A percentile compares a stretch with the other conserved stretches of the same genome.
Conservation (phyloP, 768 basidiomycete genomes). For the Boletus vinaceobasis region DNA sequence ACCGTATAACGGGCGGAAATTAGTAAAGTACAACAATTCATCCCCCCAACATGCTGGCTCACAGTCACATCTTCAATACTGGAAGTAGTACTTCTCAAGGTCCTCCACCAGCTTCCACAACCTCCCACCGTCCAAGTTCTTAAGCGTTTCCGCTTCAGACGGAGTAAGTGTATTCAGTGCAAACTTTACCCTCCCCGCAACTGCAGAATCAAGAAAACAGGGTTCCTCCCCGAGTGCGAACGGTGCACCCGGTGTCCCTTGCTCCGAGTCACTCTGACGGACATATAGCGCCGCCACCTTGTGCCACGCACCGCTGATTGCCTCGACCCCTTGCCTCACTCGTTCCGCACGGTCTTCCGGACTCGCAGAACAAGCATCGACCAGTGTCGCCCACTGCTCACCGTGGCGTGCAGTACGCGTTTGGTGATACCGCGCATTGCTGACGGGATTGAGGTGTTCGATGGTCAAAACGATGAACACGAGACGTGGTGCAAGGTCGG, state of each 20-base stretch:
- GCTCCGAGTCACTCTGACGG: too few relatives aligned
- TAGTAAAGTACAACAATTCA: too few relatives aligned
- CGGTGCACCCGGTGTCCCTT: neutral
- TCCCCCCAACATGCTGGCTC: too few relatives aligned
- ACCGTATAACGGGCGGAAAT: too few relatives aligned
- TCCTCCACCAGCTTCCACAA: neutral
- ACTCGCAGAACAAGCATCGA: constrained; percentile 17
- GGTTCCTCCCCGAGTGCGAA: constrained; percentile 18
- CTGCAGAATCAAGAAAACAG: constrained; percentile 17
- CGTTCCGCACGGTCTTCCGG: constrained; percentile 24
- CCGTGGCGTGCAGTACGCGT: constrained; percentile 37
- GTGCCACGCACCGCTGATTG: constrained; percentile 29
- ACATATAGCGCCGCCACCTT: constrained; percentile 14
- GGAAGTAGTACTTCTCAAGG: neutral
- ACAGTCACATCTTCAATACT: too few relatives aligned
- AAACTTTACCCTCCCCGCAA: constrained; percentile 21
- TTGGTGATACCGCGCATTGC: constrained; percentile 38
- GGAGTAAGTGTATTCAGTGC: constrained; percentile 4
- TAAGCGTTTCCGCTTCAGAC: constrained; percentile 7
- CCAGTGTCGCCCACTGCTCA: constrained; percentile 35
- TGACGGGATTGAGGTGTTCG: constrained; percentile 30
- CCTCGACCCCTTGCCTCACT: constrained; percentile 22
- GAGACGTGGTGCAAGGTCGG: too few relatives aligned
- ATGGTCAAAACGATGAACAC: constrained; percentile 19
- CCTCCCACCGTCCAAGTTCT: too few relatives aligned